phyloP scores from a whole-genome alignment of 2,329 filamentous ascomycete genomes.

The Diaporthe nobilis region DNA sequence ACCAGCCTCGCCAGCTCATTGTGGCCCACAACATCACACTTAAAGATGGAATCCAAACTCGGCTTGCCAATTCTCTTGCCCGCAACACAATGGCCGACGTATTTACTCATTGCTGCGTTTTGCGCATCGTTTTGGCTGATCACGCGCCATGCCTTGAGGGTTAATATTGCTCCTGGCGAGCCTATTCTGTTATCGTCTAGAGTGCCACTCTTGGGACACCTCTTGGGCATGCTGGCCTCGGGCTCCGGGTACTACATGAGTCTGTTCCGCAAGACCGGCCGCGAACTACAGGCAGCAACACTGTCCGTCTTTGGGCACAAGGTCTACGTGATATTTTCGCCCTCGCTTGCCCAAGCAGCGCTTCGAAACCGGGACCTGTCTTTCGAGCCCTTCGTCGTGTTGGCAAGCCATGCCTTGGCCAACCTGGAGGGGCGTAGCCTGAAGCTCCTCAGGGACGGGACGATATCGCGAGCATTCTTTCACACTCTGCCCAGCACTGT shows the following conservation, averaged over 20 bases:
- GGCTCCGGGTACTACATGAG: constrained; percentile 16
- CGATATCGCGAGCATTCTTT: constrained; percentile 14
- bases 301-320: constrained; percentile 7
- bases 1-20: neutral
- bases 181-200: neutral
- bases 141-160: neutral
- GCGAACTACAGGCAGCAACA: neutral
- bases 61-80: neutral
- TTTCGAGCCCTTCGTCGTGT: constrained; percentile 12
- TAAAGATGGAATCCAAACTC: neutral
- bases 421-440: constrained; percentile 17
- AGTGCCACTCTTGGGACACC: constrained; percentile 3
- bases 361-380: constrained; percentile 4
- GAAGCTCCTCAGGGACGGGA: constrained; percentile 6
- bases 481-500: neutral
- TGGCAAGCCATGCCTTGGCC: constrained; percentile 16
- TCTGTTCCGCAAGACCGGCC: constrained; percentile 2
- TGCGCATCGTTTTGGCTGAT: neutral
- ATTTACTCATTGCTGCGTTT: neutral
- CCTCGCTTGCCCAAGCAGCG: constrained; percentile 1
- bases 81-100: constrained; percentile 5
- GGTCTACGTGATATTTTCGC: constrained; percentile 7
- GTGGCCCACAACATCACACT: neutral
- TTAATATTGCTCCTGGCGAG: neutral
- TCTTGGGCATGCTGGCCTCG: neutral